Evolutionary conservation across 352 stramenopile species (phyloP), one percentile per base, ranked within the genome.

Genomic region (Globisporangium okanoganense): DNA sequence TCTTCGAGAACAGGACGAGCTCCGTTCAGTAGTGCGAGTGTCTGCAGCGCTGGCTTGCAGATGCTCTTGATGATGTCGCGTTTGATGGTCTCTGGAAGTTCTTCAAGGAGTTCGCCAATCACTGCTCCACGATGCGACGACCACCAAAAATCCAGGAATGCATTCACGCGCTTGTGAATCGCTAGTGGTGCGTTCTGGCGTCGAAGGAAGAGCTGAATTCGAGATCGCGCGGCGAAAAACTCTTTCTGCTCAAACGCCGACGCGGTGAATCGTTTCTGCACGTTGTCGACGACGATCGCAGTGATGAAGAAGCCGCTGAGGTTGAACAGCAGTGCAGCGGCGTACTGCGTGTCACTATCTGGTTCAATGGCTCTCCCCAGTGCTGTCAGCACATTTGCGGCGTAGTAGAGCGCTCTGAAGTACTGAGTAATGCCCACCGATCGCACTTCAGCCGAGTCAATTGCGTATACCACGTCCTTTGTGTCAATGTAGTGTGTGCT

Each of bases 131-230:
- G 79, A 44, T 91, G 82, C 0, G 76, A 74, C 10, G 76, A 88
- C 82, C 82, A 91, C 82, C 82, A 91, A 56, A 78, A 91, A 55
- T 89, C 79, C 0, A 91, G 58, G 54, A 89, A 91, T 3, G 82
- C 65, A 27, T 83, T 88, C 5, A 91, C 79, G 0, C 82, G 73
- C 47, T 87, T 77, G 56, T 87, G 76, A 49, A 91, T 83, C 2
- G 63, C 63, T 13, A 83, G 27, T 1, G 82, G 78, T 2, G 78
- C 71, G 25, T 82, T 86, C 52, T 92, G 79, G 2, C 81, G 76
- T 16, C 79, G 77, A 2, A 92, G 53, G 58, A 92, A 92, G 16
- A 88, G 64, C 44, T 89, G 78, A 25, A 92, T 89, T 5, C 71
- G 62, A 3, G 79, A 79, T 38, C 82, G 67, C 2, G 69, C 81